Evolutionary conservation across 345 rosid species (phyloP), one percentile per base, ranked within the genome.

Genomic region (Stellera chamaejasme): DNA sequence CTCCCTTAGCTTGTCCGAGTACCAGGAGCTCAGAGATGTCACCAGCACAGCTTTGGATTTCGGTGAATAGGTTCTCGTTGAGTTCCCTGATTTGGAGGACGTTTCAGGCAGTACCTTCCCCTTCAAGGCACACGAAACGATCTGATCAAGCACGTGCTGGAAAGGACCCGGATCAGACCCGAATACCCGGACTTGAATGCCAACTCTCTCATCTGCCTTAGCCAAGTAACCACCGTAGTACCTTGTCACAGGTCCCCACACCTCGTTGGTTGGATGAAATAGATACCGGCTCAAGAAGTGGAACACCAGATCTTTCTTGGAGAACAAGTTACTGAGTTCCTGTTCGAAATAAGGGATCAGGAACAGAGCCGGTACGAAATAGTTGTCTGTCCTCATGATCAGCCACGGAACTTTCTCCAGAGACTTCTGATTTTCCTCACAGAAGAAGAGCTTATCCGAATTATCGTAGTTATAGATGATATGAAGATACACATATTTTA

Each of bases 271-370:
- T 2, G 94, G 94, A 60, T 82, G 87, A 47, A 85, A 68, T n/a
- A 85, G 82, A 70, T 85, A 85, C n/a, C 79, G 75, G 27, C 90
- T 90, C 69, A 85, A 64, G 72, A 74, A 76, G 70, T 83, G 94
- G 68, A 86, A 86, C 16, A 81, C 79, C 0, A 82, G 75, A 1
- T 66, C 90, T 72, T 72, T 86, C 44, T 73, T 28, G 0, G 78
- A 87, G 63, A 86, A 83, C 3, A 86, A 70, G 58, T 66, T 75
- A 52, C 61, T 43, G 56, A 85, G 70, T 58, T 85, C 83, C 27
- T 66, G 62, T 63, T 81, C 75, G 3, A 85, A 79, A 0, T 79
- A 58, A 4, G 83, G 83, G 10, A 85, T 79, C 13, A 81, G 63
- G 70, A 79, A 85, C 9, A 83, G 75, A 23, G 84, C 78, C 2